Base-by-base conservation (phyloP, 2,329 filamentous ascomycete species). In the Septoria petroselini region DNA sequence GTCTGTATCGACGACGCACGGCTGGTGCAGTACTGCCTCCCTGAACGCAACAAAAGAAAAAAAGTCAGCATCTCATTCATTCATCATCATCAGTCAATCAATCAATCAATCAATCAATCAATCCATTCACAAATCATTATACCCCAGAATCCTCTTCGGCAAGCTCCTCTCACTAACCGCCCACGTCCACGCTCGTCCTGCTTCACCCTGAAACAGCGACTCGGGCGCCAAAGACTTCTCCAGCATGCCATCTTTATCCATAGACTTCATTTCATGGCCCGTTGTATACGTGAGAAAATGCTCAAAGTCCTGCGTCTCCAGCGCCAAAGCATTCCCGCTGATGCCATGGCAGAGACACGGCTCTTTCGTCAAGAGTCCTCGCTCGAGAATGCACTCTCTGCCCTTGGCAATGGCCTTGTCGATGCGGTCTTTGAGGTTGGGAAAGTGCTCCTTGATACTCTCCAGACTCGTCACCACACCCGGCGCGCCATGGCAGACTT, bases 401-500 rank as follows among this genome's bases (percentile, higher is more conserved):
- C 76, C 80, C 41, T 73, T 76, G 6, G 60, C 64, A 12, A 84
- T 73, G 1, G 78, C 76, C 18, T 60, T 65, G 17, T 80, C 75
- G 48, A 85, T 82, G 38, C 73, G 73, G 0, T 73, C 70, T 18
- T 74, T 65, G 6, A 85, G 68, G 1, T 69, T 70, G 0, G 80
- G 77, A 52, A 84, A 85, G 62, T 78, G 73, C 6, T 74, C 71
- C 41, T 72, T 71, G 43, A 86, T 73, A 1, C 78, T 76, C 3
- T 76, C 60, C 7, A 87, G 71, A 4, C 80, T 82, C 25, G 77
- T 68, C 7, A 85, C 68, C 17, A 85, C 76, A 0, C 83, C 84
- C 2, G 83, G 79, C 0, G 80, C 81, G 2, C 84, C 84, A 59
- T 86, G 83, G 60, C 82, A 86, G 66, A 84, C 82, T 61, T 86